Percentiles rank a stretch among this genome's conserved stretches.
Evolutionary conservation across 2,329 filamentous ascomycete species (phyloP).

Genomic region (Cladosporium sp.): DNA sequence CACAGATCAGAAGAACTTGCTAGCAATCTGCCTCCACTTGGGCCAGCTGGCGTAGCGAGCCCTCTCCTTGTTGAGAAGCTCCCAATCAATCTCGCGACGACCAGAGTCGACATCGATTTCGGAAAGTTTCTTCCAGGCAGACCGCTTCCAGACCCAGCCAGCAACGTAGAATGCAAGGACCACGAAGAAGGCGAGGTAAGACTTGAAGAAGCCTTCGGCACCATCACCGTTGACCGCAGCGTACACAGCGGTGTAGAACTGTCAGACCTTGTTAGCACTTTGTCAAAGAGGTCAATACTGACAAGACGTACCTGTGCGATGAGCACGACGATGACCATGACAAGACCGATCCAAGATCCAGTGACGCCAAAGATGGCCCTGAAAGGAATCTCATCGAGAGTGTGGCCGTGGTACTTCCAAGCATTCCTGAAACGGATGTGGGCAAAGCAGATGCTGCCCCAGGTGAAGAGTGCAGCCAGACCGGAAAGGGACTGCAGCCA

Average conservation of each 20-base stretch:
- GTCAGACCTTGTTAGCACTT: conserved; percentile 43
- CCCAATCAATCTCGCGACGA: conserved; percentile 62
- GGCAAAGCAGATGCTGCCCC: conserved; percentile 70
- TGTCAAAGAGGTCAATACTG: conserved; percentile 31
- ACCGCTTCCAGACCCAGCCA: conserved; percentile 42
- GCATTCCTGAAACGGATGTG: conserved; percentile 83
- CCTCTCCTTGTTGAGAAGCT: conserved; percentile 55
- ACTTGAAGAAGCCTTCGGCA: conserved; percentile 24
- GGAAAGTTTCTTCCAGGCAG: conserved; percentile 53
- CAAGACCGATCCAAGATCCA: conserved; percentile 38
- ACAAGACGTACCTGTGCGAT: conserved; percentile 31
- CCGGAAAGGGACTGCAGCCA: conserved; percentile 69
- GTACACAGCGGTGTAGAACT: conserved; percentile 35
- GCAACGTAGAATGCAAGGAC: conserved; percentile 25
- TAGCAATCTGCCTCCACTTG: conserved; percentile 41
- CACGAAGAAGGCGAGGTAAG: conserved; percentile 27
- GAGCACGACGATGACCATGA: conserved; percentile 37
- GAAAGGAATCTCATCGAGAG: conserved; percentile 42
- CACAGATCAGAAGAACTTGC: conserved; percentile 23
- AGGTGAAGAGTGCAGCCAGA: conserved; percentile 70
- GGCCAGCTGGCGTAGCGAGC: conserved; percentile 50
- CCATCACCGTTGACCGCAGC: conserved; percentile 15
- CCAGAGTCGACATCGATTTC: conserved; percentile 66
- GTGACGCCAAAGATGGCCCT: conserved; percentile 36
- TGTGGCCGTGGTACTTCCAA: conserved; percentile 56